phyloP scores from a whole-genome alignment of 306 rosid species.

The Parietaria judaica region DNA sequence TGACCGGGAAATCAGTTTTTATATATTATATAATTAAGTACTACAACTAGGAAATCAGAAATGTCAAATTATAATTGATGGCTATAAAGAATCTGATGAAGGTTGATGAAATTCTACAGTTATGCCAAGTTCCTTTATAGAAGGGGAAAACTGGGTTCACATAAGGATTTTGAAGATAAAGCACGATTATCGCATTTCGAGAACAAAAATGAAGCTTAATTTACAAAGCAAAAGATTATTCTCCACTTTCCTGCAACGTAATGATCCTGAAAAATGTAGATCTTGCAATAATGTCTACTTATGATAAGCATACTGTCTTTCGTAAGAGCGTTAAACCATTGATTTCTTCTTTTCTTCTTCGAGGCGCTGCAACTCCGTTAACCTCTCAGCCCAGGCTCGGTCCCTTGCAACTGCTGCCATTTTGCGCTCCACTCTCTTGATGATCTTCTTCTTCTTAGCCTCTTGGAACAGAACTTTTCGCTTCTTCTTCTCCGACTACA shows the following conservation, averaged over 20 bases:
- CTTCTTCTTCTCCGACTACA: conserved; percentile 66
- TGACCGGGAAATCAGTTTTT: too few species aligned
- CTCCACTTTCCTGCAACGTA: neutral
- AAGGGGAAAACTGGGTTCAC: too few species aligned
- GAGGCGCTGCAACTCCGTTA: conserved; percentile 57
- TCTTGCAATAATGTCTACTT: neutral
- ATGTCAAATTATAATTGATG: too few species aligned
- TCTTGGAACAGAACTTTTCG: conserved; percentile 72
- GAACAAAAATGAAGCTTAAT: neutral
- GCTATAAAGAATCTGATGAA: too few species aligned
- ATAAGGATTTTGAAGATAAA: neutral
- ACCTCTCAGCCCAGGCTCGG: conserved; percentile 60
- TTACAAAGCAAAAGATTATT: neutral
- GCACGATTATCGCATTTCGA: neutral
- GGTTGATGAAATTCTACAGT: too few species aligned
- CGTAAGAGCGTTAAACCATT: conserved; percentile 29
- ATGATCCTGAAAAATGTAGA: neutral
- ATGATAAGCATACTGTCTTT: neutral
- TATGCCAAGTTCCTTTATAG: too few species aligned
- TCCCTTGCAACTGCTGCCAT: conserved; percentile 97
- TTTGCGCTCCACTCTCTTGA: conserved; percentile 70
- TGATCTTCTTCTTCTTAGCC: conserved; percentile 64
- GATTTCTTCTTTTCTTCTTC: conserved; percentile 63
- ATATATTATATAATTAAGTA: too few species aligned
- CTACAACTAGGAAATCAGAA: too few species aligned